Base-by-base conservation (phyloP, 805 yeast species). In the Metschnikowia cubensis region DNA sequence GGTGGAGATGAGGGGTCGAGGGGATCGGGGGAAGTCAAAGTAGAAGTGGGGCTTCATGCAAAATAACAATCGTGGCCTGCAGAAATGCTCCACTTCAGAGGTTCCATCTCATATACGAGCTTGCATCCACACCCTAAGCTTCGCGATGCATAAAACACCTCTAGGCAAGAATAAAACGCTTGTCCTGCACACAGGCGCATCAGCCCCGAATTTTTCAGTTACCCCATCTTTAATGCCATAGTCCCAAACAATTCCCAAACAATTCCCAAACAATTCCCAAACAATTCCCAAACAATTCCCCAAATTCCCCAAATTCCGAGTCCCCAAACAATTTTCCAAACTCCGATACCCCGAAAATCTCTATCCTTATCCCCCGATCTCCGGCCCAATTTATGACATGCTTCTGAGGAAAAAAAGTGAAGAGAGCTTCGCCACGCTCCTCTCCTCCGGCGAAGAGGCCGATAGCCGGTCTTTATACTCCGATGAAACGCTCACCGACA, bases 401-500 rank as follows among this genome's bases (percentile, higher is more conserved):
- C 42, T 54, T 31, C 51, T 13, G 22, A 43, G 52, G 22, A 39
- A 37, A 6, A n/a, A 20, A 22, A 56, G 58, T 39, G 47, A 43
- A 21, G 54, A 53, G 10, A 52, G 53, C n/a, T 42, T 50, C 35
- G 35, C 37, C 41, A 56, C 59, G 7, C 51, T 50, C 17, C 33
- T 50, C 21, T 31, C 50, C 1, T 35, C 47, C 2, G 15, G 35
- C 34, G 46, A 45, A 25, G 51, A 48, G 10, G 29, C 37, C 25
- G 47, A 44, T 6, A 6, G 22, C 3, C 48, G 34, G 42, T 55
- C 60, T 2, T 18, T 55, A 3, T 42, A 43, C 15, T 55, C 60
- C 8, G 53, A 50, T 4, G 58, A 55, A 14, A 57, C 60, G 1
- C 53, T 57, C 17, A 45, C 54, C 25, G 58, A 48, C 10, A 53